Conservation (phyloP, 441 rosid species). For the Adansonia gregorii region DNA sequence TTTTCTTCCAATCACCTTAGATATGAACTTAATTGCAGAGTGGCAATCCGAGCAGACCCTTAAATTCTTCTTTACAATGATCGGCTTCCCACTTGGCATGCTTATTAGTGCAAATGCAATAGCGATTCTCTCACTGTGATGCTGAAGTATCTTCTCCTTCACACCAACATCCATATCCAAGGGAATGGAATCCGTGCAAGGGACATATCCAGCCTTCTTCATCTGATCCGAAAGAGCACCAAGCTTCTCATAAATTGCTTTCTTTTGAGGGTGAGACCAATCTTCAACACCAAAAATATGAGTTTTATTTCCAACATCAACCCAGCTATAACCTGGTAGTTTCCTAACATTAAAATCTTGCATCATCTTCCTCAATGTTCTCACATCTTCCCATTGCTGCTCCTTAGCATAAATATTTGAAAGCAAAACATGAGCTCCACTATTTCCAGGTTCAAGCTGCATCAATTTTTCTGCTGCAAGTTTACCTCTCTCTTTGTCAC, state of each 20-base stretch:
- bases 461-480: constrained; percentile 36
- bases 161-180: constrained; percentile 24
- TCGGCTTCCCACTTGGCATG: constrained; percentile 28
- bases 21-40: constrained; percentile 33
- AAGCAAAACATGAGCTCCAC: constrained; percentile 40
- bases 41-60: constrained; percentile 36
- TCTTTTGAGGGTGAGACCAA: constrained; percentile 34
- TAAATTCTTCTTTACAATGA: constrained; percentile 36
- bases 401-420: constrained; percentile 42
- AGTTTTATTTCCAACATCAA: constrained; percentile 35
- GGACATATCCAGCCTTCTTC: constrained; percentile 32
- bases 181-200: constrained; percentile 25
- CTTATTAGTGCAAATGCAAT: constrained; percentile 35
- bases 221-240: constrained; percentile 24
- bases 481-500: constrained; percentile 37
- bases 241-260: constrained; percentile 31
- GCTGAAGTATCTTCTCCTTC: constrained; percentile 31
- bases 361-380: constrained; percentile 41
- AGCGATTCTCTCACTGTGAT: constrained; percentile 36
- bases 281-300: constrained; percentile 44
- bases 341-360: constrained; percentile 41
- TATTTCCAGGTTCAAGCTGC: constrained; percentile 43
- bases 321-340: constrained; percentile 46
- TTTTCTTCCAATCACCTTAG: constrained; percentile 27
- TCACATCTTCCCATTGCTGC: constrained; percentile 34